Evolutionary conservation across 495 filamentous ascomycete species (phyloP).

Genomic region (Neurospora cerealis): DNA sequence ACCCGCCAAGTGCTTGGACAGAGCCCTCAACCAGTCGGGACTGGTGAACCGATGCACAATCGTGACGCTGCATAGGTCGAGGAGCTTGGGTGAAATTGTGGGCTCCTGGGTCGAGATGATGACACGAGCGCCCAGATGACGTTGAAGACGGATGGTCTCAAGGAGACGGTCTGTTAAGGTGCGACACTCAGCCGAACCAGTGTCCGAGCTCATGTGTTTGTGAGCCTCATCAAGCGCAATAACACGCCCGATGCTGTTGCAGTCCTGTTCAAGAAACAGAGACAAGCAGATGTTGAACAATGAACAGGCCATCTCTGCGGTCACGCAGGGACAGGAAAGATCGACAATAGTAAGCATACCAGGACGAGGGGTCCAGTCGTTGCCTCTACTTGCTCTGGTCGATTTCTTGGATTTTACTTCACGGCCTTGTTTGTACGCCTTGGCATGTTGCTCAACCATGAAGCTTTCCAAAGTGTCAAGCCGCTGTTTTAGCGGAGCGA

Average conservation of each 20-base stretch:
- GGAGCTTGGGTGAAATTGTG: constrained; percentile 55
- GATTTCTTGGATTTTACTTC: not conserved
- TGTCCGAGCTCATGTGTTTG: constrained; percentile 26
- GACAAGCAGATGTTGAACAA: constrained; percentile 59
- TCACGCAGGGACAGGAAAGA: constrained; percentile 62
- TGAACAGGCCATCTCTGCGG: constrained; percentile 52
- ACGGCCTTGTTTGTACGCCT: not conserved
- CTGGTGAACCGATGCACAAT: constrained; percentile 68
- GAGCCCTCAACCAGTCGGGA: constrained; percentile 54
- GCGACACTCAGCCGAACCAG: constrained; percentile 25
- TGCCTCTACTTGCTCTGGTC: constrained; percentile 10
- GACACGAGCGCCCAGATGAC: constrained; percentile 55
- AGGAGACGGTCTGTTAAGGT: constrained; percentile 58
- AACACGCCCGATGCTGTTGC: constrained; percentile 25
- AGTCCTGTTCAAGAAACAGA: constrained; percentile 47
- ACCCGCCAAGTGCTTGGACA: constrained; percentile 55
- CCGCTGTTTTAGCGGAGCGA: constrained; percentile 42
- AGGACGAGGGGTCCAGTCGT: constrained; percentile 27
- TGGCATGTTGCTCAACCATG: constrained; percentile 31
- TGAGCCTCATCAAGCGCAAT: constrained; percentile 33
- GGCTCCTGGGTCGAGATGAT: constrained; percentile 75
- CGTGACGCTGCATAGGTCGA: constrained; percentile 63
- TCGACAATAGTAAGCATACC: constrained; percentile 64
- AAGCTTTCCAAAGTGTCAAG: constrained; percentile 50
- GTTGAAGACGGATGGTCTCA: constrained; percentile 55